Evolutionary conservation across 495 filamentous ascomycete genomes (phyloP), one percentile per base, ranked within the genome.

Genomic region (Penicillium lividum): DNA sequence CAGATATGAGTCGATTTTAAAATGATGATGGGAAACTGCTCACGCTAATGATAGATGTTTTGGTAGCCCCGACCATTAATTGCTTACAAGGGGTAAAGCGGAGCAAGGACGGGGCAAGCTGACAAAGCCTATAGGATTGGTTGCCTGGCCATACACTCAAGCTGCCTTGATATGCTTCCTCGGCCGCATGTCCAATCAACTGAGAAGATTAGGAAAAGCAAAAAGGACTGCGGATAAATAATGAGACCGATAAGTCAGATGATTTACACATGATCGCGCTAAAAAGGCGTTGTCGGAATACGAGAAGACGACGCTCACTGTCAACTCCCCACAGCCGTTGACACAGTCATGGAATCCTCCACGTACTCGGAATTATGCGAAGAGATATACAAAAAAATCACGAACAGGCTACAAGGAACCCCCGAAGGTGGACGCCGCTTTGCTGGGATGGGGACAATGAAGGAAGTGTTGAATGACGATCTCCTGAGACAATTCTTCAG

Each of bases 401-500:
- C 38, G 13, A 7, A 11, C 38, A 40, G n/a, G 38, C 33, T 72
- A 29, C 53, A 73, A 51, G 59, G 60, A 22, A 53, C 38, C 16
- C 56, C 70, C 4, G 60, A 62, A 13, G 52, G 62, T 9, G 47
- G 55, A 25, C 49, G 57, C 22, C 67, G 65, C 5, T 74, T 74
- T 49, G 70, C 68, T 7, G 53, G 48, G 16, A 55, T 49, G 16
- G 70, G 67, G 11, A 71, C 72, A 7, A 61, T 63, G 27, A 53
- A 65, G 31, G 56, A 60, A 48, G 66, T 71, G 5, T 53, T 74
- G 4, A 42, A 59, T 18, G 33, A 33, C 29, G 54, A 61, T 27
- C 64, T 58, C 22, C 48, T 75, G 22, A 45, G 33, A 28, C 56
- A 46, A 6, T 64, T 75, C 47, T 72, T 72, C 55, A 48, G 31